phyloP scores from a whole-genome alignment of 371 early-diverging fungal species.

The Nematocida sp. region DNA sequence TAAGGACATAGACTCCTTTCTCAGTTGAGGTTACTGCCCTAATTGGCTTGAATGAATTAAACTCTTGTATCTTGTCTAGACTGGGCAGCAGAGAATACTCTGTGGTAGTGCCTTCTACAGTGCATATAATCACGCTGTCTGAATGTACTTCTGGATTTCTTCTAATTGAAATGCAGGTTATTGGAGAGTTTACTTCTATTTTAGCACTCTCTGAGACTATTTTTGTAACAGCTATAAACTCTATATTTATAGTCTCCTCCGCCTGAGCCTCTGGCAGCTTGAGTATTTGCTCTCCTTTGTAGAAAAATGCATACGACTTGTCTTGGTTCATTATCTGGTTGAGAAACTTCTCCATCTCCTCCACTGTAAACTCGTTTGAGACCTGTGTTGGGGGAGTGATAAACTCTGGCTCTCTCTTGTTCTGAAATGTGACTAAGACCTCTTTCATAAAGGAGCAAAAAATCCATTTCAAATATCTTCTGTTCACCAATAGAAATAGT shows the following conservation, averaged over 20 bases:
- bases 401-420: constrained; percentile 44
- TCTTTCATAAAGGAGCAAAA: constrained; percentile 20
- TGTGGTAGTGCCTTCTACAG: constrained; percentile 16
- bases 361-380: background rate
- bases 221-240: constrained; percentile 47
- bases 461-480: background rate
- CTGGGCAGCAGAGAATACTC: constrained; percentile 35
- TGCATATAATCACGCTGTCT: constrained; percentile 43
- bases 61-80: constrained; percentile 5
- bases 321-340: constrained; percentile 16
- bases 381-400: constrained; percentile 45
- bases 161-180: constrained; percentile 43
- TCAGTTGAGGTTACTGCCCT: constrained; percentile 41
- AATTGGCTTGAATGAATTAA: constrained; percentile 48
- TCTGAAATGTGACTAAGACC: constrained; percentile 35
- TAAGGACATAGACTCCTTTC: constrained; percentile 31
- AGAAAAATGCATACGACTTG: constrained; percentile 50
- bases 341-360: constrained; percentile 45
- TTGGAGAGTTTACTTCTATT: constrained; percentile 15
- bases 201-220: constrained; percentile 24
- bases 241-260: constrained; percentile 27
- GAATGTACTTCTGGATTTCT: constrained; percentile 29
- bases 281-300: constrained; percentile 35
- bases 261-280: constrained; percentile 3
- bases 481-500: background rate